Evolutionary conservation across 2,329 filamentous ascomycete species (phyloP), one percentile per base, ranked within the genome.

Genomic region (Calonectria pauciramosa): DNA sequence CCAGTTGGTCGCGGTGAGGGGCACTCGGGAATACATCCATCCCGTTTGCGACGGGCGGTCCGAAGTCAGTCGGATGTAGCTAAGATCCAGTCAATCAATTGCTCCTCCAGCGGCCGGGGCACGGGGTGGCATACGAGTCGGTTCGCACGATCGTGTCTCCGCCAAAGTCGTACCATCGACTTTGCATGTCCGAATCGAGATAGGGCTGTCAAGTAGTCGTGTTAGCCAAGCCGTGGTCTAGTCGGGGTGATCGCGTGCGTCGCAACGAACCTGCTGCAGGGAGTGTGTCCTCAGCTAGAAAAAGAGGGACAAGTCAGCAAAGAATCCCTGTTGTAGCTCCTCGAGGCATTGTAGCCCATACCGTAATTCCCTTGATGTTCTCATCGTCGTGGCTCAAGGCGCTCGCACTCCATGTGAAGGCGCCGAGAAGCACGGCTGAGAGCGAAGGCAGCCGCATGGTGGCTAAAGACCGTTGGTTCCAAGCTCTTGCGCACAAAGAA

Each of bases 81-180:
- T 96, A 82, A 59, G 28, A 70, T 67, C 49, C 75, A 72, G 80
- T 81, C 80, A 81, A 80, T 72, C 71, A 73, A 76, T 76, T 72
- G 70, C 64, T 68, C 59, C 38, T 60, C 67, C 41, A 68, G 67
- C 54, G 68, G 70, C 66, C 56, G 59, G 70, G 52, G 49, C 65
- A 54, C 63, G 71, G 69, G 71, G 66, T 44, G 76, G 86, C 90
- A 77, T 91, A 93, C 92, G 90, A 90, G 84, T 93, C 92, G 78
- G 92, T 92, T 80, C 92, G 89, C 82, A 98, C 91, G 81, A 99
- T 93, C 51, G 96, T 95, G 87, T 98, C 96, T 83, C 96, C 97
- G 84, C 97, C 97, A 91, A 97, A 99, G 88, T 99, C 97, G 87
- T 96, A 99, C 96, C 97, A 99, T 84, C 97, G 94, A 88, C 95